A percentile compares a stretch with the other conserved stretches of the same genome.
These are phyloP conservation scores for Phytopythium litorale DNA, from an alignment of 352 stramenopile species.

Conservation along the genomic window DNA sequence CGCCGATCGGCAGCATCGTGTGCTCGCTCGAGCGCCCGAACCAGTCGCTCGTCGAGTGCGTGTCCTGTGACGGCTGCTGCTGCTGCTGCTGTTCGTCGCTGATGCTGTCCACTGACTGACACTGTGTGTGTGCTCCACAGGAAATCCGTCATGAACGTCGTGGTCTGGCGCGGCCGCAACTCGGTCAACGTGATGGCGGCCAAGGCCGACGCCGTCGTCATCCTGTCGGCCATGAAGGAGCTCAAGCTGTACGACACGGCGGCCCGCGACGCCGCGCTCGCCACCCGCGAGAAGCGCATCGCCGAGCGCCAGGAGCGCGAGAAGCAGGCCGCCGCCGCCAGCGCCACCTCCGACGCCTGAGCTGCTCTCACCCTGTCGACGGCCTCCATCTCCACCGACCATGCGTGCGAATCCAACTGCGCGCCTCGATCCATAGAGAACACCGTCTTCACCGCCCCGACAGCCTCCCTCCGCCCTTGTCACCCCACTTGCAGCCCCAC, in stretches of 20 bases:
- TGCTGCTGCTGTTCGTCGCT: background rate
- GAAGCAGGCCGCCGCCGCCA: constrained; percentile 16
- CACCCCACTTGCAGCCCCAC: too few species aligned
- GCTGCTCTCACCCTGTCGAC: background rate
- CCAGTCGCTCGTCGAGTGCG: constrained; percentile 66
- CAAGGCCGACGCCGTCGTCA: constrained; percentile 72
- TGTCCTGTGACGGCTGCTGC: constrained; percentile 8
- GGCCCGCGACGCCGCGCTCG: constrained; percentile 35
- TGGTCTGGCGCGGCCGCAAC: constrained; percentile 83
- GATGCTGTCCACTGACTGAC: constrained; percentile 9
- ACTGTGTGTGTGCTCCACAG: constrained; percentile 22
- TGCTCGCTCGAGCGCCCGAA: constrained; percentile 62
- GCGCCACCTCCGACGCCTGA: background rate
- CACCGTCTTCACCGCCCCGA: too few species aligned
- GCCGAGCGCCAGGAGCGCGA: constrained; percentile 35
- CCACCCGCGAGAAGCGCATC: constrained; percentile 48
- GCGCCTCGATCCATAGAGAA: background rate
- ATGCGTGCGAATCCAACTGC: background rate
- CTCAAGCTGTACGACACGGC: constrained; percentile 65
- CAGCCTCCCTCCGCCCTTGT: too few species aligned
- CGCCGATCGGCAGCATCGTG: constrained; percentile 74
- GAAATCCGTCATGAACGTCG: constrained; percentile 79
- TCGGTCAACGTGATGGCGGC: constrained; percentile 85
- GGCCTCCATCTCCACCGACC: too few species aligned
- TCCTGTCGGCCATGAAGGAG: constrained; percentile 82